Evolutionary conservation across 2,329 filamentous ascomycete species (phyloP).

Genomic region (Epichloe uncinata): DNA sequence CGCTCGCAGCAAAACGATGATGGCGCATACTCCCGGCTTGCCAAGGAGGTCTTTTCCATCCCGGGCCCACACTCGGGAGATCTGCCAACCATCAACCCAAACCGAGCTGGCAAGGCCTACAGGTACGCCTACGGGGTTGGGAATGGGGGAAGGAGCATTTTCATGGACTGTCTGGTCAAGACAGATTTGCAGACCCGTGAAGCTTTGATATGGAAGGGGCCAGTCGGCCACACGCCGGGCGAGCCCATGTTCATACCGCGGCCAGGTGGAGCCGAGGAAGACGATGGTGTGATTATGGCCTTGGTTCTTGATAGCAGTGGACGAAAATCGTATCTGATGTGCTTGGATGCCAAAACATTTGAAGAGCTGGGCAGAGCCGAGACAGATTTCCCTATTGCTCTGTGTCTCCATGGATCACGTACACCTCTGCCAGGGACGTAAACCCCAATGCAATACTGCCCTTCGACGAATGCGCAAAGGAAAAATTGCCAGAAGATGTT

Average conservation of each 20-base stretch:
- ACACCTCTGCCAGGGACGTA: neutral
- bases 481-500: too few species aligned
- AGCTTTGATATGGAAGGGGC: constrained; percentile 41
- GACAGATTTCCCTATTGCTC: constrained; percentile 42
- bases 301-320: constrained; percentile 50
- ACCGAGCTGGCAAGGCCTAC: constrained; percentile 35
- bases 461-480: too few species aligned
- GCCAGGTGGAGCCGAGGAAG: constrained; percentile 34
- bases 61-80: constrained; percentile 44
- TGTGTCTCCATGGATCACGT: constrained; percentile 54
- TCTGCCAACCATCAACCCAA: constrained; percentile 52
- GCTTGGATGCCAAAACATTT: constrained; percentile 49
- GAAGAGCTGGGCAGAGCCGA: constrained; percentile 51
- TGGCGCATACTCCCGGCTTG: constrained; percentile 10
- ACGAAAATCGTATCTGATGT: constrained; percentile 50
- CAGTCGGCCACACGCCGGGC: constrained; percentile 49
- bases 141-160: constrained; percentile 44
- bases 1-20: constrained; percentile 2
- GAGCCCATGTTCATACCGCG: constrained; percentile 53
- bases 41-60: constrained; percentile 30
- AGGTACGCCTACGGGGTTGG: constrained; percentile 48
- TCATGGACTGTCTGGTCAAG: constrained; percentile 52
- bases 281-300: constrained; percentile 48
- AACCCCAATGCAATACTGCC: too few species aligned
- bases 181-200: constrained; percentile 44